A percentile compares a stretch with the other conserved stretches of the same genome.
Conservation (phyloP, 225 moss, liverwort and hornwort species). For the Polytrichum formosum region DNA sequence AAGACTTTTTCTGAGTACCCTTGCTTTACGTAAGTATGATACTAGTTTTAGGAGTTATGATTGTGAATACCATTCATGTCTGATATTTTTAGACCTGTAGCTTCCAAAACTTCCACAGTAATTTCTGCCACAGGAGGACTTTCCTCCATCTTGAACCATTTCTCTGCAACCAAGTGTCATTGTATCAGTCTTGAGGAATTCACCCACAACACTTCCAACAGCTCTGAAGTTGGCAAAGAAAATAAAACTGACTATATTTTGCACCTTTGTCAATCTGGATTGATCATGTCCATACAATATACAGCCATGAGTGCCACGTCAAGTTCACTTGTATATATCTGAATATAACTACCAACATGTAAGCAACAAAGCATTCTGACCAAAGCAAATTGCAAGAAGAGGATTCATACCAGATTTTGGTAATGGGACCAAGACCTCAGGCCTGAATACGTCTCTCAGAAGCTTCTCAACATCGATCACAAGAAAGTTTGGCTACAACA, state of each 20-base stretch:
- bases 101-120: conserved; percentile 70
- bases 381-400: not conserved
- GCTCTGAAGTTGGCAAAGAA: not conserved
- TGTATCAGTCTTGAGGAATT: not conserved
- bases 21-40: too few species aligned
- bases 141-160: conserved; percentile 58
- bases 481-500: conserved; percentile 71
- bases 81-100: conserved; percentile 55
- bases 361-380: not conserved
- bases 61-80: conserved; percentile 61
- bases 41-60: not conserved
- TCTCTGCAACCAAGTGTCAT: conserved; percentile 27
- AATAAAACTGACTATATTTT: not conserved
- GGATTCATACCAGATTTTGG: conserved; percentile 18
- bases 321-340: too few species aligned
- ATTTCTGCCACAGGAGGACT: conserved; percentile 42
- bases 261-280: too few species aligned
- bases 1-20: too few species aligned
- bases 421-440: conserved; percentile 15
- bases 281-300: too few species aligned
- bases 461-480: conserved; percentile 77
- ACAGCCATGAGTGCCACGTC: too few species aligned
- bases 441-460: conserved; percentile 56
- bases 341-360: too few species aligned
- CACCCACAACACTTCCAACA: not conserved